Conservation (phyloP, 164 flowering plant species). For the Pachysandra terminalis region DNA sequence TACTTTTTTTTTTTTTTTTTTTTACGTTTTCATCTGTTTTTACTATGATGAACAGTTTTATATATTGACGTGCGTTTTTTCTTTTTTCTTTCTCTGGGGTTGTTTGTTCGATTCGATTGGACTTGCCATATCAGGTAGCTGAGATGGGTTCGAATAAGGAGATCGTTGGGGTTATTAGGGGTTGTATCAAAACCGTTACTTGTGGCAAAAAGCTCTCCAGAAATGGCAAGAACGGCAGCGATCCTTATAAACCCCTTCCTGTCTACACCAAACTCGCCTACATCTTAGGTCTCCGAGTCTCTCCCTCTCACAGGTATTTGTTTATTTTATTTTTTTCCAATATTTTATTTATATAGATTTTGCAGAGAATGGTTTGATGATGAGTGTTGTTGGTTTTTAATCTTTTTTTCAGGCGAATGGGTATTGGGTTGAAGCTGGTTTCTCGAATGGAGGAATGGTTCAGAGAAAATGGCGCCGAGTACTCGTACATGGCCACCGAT, state of each 20-base stretch:
- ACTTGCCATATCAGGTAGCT: conserved; percentile 49
- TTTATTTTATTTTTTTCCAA: not conserved
- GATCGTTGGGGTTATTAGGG: conserved; percentile 85
- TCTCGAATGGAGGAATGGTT: conserved; percentile 73
- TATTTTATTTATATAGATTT: not conserved
- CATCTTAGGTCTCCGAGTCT: conserved; percentile 91
- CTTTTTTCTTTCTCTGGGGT: not conserved
- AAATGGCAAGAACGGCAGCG: conserved; percentile 19
- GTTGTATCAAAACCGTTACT: conserved; percentile 92
- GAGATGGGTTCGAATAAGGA: conserved; percentile 37
- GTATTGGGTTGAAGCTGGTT: conserved; percentile 74
- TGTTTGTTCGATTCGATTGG: too few species aligned
- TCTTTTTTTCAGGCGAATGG: conserved; percentile 61
- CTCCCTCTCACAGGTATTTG: conserved; percentile 75
- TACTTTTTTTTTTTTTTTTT: not conserved
- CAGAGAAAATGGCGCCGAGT: conserved; percentile 73
- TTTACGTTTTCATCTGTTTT: not conserved
- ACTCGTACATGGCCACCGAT: conserved; percentile 92
- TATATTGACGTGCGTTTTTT: not conserved
- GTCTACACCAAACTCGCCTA: conserved; percentile 82
- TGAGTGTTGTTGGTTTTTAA: not conserved
- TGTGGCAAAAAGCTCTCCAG: conserved; percentile 64
- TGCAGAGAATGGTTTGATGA: not conserved
- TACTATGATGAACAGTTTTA: too few species aligned
- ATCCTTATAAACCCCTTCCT: conserved; percentile 35